phyloP scores from a whole-genome alignment of 140 eudicot genomes.

The Erigeron philadelphicus region DNA sequence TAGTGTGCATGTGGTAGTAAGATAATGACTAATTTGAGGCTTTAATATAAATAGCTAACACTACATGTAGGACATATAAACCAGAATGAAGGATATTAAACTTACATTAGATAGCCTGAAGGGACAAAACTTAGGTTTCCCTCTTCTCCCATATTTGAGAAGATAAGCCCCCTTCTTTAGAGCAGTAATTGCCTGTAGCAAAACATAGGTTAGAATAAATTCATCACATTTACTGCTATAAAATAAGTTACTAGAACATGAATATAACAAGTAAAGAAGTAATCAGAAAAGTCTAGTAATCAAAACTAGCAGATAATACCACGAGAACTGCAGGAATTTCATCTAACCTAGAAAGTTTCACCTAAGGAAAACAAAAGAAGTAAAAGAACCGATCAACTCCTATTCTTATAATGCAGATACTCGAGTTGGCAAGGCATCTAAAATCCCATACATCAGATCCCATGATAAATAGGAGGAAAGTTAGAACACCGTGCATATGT shows the following conservation, averaged over 20 bases:
- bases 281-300: not conserved
- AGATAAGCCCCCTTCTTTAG: constrained; percentile 88
- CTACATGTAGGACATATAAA: not conserved
- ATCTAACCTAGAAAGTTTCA: constrained; percentile 3
- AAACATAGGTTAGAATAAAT: constrained; percentile 21
- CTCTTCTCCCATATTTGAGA: constrained; percentile 96
- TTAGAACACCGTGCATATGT: not conserved
- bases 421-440: not conserved
- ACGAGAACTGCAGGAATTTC: not conserved
- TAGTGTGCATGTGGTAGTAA: constrained; percentile 2
- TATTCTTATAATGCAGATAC: not conserved
- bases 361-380: not conserved
- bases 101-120: constrained; percentile 92
- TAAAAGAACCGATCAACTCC: not conserved
- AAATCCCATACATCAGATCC: not conserved
- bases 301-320: not conserved
- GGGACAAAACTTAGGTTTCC: constrained; percentile 89
- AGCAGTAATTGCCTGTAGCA: constrained; percentile 90
- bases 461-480: not conserved
- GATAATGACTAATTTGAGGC: constrained; percentile 15
- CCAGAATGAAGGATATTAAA: not conserved
- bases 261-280: not conserved
- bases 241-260: constrained; percentile 6
- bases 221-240: constrained; percentile 19
- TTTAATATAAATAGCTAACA: constrained; percentile 11